Evolutionary conservation across 2,329 filamentous ascomycete species (phyloP), one percentile per base, ranked within the genome.

Genomic region (Colletotrichum somersetense): DNA sequence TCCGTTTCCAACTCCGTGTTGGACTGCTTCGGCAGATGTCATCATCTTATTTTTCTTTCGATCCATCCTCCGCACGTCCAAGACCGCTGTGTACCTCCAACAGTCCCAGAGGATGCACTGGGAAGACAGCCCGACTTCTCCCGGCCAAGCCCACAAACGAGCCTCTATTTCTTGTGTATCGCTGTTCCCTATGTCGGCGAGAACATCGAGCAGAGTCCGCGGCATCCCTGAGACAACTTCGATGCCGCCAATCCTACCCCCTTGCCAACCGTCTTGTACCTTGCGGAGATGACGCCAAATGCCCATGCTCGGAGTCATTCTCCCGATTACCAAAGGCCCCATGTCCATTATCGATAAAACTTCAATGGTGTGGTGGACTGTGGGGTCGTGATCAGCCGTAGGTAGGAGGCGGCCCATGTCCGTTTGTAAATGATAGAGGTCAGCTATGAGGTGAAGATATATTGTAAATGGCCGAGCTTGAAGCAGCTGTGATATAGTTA

Each of bases 21-120:
- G 33, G 5, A 23, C 23, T 20, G 35, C 20, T 6, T 38, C 55
- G 26, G 2, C 14, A 12, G 11, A 8, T 18, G 55, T 2, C 26
- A 18, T 18, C 53, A 10, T 48, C 33, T 40, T 48, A 18, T 40
- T 35, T 38, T 26, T 52, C 30, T n/a, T 30, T 16, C 68, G 57
- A 18, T 63, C 58, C 1, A 63, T 20, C 14, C 77, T 62, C 1
- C 77, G 76, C n/a, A 58, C 55, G 6, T 76, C 69, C 6, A 79
- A 26, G 3, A 79, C 73, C 0, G 76, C 78, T 2, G 78, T 66
- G 33, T 77, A 46, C 1, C 78, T 75, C 66, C 75, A 79, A 0
- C 77, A 73, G 23, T 79, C 78, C 78, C 78, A 79, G 3, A 79
- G 73, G 44, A 79, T 77, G 38, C 74, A 76, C 33, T 78, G 77